Base-by-base conservation (phyloP, 305 asterid species). In the Petunia hybrid region DNA sequence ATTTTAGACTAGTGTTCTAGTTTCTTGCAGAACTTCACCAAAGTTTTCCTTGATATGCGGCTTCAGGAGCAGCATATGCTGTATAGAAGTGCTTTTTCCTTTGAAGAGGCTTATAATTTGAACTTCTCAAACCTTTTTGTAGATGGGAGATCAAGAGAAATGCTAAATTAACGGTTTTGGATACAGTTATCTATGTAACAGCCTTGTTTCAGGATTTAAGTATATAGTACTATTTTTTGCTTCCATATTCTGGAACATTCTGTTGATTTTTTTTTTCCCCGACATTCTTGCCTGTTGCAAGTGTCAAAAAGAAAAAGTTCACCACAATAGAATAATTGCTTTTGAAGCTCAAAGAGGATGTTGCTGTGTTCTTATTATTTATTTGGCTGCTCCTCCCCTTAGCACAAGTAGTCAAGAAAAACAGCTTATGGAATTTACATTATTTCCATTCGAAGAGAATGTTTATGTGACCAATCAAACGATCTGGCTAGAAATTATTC, bases 61-160 rank as follows among this genome's bases (percentile, higher is more conserved):
- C 41, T n/a, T 67, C 78, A 6, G 64, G 48, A 36, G 45, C 78
- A 73, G 46, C 63, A 73, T 51, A 53, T 13, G 14, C 8, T 74
- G 78, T 74, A 74, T 74, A 38, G 38, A 63, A 36, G 48, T 53
- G 48, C 36, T 74, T 36, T 53, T 74, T 74, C 78, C 62, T 74
- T 74, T 74, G 78, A 53, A 74, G 64, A 74, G 78, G 78, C 48
- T 74, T 74, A 36, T 74, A 51, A 53, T 74, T 53, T 74, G 64
- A 53, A 74, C 53, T 74, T 55, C 78, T 74, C 78, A 13, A 36
- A 36, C 78, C 48, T 74, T 74, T 45, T 48, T 42, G 43, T 74
- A 36, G 78, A 56, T 74, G 78, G 38, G 38, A 74, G 64, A 51
- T 74, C 64, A 74, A 74, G 78, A 36, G 51, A 43, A 74, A 53